These are phyloP conservation scores for Nannochloropsis granulata DNA, from an alignment of 108 stramenopile genomes.

Conservation along the genomic window DNA sequence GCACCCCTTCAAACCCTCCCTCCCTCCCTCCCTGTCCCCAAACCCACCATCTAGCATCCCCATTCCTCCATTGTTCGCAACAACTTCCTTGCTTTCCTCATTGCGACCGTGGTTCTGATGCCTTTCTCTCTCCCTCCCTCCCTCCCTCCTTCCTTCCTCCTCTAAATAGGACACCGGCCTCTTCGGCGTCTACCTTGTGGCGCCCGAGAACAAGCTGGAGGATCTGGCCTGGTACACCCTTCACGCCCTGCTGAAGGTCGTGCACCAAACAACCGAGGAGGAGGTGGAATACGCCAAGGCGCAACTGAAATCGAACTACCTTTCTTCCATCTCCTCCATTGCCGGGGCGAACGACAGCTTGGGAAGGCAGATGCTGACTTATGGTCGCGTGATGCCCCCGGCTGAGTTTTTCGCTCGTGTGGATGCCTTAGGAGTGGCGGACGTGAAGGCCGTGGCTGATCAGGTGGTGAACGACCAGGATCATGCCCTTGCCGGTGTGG, in stretches of 20 bases:
- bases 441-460: constrained; percentile 47
- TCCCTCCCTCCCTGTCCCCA: neutral
- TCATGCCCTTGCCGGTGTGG: constrained; percentile 92
- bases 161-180: constrained; percentile 92
- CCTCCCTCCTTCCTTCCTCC: neutral
- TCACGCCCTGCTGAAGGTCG: constrained; percentile 68
- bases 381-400: constrained; percentile 86
- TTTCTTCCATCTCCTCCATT: constrained; percentile 29
- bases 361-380: constrained; percentile 56
- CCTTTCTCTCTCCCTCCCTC: neutral
- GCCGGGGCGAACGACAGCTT: neutral
- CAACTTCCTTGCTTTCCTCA: too few species aligned
- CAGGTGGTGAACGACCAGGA: constrained; percentile 81
- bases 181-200: constrained; percentile 81
- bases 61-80: too few species aligned
- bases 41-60: neutral
- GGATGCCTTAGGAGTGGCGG: constrained; percentile 71
- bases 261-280: constrained; percentile 66
- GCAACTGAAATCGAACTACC: constrained; percentile 79
- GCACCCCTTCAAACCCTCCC: neutral
- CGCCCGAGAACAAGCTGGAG: constrained; percentile 73
- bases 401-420: constrained; percentile 91
- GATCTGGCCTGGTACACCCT: constrained; percentile 67
- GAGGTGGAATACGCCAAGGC: constrained; percentile 87
- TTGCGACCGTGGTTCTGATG: too few species aligned